Percentiles rank a stretch among this genome's conserved stretches.
These are phyloP conservation scores for Aspergillus viridinutans DNA, from an alignment of 2,329 filamentous ascomycete genomes.

Conservation along the genomic window DNA sequence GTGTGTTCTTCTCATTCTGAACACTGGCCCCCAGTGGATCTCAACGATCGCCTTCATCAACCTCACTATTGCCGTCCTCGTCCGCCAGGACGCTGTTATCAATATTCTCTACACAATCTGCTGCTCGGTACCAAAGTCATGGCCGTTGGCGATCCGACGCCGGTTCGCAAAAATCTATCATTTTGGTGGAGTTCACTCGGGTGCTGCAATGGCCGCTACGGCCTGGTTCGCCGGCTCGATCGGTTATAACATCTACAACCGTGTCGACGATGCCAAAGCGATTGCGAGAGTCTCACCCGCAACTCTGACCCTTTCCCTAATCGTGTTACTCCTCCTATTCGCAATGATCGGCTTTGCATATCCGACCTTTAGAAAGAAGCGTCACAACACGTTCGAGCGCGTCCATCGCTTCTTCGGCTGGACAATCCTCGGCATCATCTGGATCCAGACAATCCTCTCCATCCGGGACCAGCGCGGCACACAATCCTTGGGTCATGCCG, in stretches of 20 bases:
- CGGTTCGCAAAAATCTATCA: conserved; percentile 39
- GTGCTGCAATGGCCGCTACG: conserved; percentile 33
- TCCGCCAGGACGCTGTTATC: conserved; percentile 39
- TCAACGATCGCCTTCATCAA: conserved; percentile 30
- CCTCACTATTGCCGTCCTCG: conserved; percentile 30
- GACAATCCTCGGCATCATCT: conserved; percentile 19
- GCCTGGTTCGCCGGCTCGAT: conserved; percentile 38
- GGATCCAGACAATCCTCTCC: conserved; percentile 8
- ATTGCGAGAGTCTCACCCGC: background rate
- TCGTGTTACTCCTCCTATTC: conserved; percentile 26
- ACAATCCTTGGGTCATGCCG: conserved; percentile 1
- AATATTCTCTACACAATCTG: conserved; percentile 35
- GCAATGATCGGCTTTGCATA: conserved; percentile 8
- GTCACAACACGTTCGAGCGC: conserved; percentile 36
- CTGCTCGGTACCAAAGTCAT: conserved; percentile 28
- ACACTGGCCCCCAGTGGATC: background rate
- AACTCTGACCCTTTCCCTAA: conserved; percentile 4
- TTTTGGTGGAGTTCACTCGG: conserved; percentile 39
- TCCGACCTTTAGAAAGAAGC: conserved; percentile 22
- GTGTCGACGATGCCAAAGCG: background rate
- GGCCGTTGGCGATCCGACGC: conserved; percentile 32
- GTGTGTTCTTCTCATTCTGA: background rate
- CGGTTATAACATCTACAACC: conserved; percentile 1
- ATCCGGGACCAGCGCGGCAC: conserved; percentile 2
- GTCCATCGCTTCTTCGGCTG: conserved; percentile 37